These are phyloP conservation scores for Papilionanthe hybrid DNA, from an alignment of 116 monocot genomes.

Conservation along the genomic window DNA sequence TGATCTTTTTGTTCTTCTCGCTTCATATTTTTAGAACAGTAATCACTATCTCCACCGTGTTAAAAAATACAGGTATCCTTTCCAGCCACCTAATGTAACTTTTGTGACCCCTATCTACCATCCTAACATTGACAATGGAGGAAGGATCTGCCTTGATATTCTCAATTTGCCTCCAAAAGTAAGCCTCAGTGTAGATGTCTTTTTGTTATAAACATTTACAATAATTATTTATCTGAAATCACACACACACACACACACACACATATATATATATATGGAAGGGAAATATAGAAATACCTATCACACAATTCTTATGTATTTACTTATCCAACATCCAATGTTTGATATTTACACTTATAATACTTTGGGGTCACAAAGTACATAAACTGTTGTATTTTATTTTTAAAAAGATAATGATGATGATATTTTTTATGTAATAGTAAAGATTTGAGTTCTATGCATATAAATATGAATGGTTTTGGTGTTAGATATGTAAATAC, in stretches of 20 bases:
- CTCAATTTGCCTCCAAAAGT: conserved; percentile 98
- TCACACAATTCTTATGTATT: no score
- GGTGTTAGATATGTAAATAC: no score
- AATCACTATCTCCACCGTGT: not conserved
- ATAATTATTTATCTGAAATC: not conserved
- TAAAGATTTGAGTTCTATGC: no score
- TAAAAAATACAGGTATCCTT: conserved; percentile 74
- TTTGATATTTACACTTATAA: no score
- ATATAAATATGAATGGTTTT: no score
- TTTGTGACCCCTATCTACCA: conserved; percentile 92
- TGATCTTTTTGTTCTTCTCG: not conserved
- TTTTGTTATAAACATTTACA: not conserved
- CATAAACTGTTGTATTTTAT: no score
- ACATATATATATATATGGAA: not conserved
- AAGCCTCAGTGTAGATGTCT: not conserved
- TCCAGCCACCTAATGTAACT: conserved; percentile 81
- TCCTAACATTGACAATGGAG: conserved; percentile 96
- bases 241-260: not conserved
- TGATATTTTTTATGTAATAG: no score
- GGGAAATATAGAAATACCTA: no score
- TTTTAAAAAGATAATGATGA: no score
- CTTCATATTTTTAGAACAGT: not conserved
- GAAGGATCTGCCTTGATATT: conserved; percentile 94
- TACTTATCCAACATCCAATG: no score
- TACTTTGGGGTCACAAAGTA: no score